Evolutionary conservation across 2,329 filamentous ascomycete genomes (phyloP), one percentile per base, ranked within the genome.

Genomic region (Penicillium sp.): DNA sequence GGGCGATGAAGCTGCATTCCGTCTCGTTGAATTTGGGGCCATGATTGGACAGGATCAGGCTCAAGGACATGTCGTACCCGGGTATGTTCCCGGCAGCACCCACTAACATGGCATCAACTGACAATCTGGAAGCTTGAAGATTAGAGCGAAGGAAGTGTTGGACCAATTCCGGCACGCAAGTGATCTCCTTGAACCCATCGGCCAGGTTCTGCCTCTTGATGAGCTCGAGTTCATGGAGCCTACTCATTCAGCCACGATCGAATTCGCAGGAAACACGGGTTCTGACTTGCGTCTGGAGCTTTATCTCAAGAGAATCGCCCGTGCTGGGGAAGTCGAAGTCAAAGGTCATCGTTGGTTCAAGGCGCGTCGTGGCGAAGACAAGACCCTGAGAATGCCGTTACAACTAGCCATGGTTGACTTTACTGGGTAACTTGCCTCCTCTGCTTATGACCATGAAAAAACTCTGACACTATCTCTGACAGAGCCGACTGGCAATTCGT

Each of bases 401-500:
- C 76, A 78, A 54, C 65, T 76, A 35, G 68, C 65, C 20, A 67
- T 77, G 14, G 66, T 77, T 38, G 75, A 77, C 52, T 75, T 78
- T 55, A 69, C 72, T 58, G 69, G 69, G 76, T 78, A 35, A n/a
- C 37, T 37, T 28, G 12, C 35, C n/a, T 10, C 34, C 3, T 8
- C 10, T 14, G 2, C 22, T 8, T 5, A 12, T 42, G 14, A 41
- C 7, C 28, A 8, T 53, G 25, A 53, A 0, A 6, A 20, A 10
- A 15, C 8, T 15, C 20, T 53, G 5, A 53, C n/a, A 42, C 2
- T 20, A 5, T 22, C 15, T 15, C 34, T 31, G 5, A 31, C 57
- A 78, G 77, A 45, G 72, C 71, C 14, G 77, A 79, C 59, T 78
- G 77, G 69, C 73, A 78, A 59, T 62, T 78, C 10, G 75, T 79